Evolutionary conservation across 352 stramenopile genomes (phyloP).

Genomic region (Phytopythium litorale): DNA sequence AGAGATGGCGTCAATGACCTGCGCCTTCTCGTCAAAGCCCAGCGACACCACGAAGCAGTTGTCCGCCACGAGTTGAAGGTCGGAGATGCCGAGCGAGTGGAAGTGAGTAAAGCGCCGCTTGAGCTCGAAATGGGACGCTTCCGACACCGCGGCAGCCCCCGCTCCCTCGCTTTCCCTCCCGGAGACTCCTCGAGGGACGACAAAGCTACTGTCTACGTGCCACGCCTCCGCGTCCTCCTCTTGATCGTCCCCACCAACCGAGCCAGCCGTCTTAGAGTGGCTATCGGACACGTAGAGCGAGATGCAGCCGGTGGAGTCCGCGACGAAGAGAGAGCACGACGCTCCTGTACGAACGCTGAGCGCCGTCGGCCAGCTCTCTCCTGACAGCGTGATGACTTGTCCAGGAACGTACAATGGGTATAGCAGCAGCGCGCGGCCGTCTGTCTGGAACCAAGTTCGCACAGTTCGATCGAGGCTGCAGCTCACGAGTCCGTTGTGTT

Average conservation of each 20-base stretch:
- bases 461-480: conserved; percentile 68
- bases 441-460: conserved; percentile 56
- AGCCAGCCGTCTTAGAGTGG: neutral
- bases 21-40: conserved; percentile 69
- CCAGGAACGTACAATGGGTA: conserved; percentile 65
- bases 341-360: conserved; percentile 50
- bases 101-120: conserved; percentile 62
- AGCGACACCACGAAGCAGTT: conserved; percentile 75
- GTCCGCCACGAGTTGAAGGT: conserved; percentile 51
- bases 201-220: neutral
- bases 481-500: conserved; percentile 53
- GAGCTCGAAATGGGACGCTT: conserved; percentile 37
- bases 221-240: conserved; percentile 9
- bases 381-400: conserved; percentile 51
- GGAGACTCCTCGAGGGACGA: neutral
- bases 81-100: conserved; percentile 55
- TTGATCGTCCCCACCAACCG: neutral
- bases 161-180: neutral
- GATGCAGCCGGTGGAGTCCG: conserved; percentile 54
- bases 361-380: conserved; percentile 50
- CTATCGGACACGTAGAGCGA: conserved; percentile 46
- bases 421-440: conserved; percentile 52
- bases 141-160: neutral
- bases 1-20: conserved; percentile 65
- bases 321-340: conserved; percentile 49